Conservation (phyloP, 2,329 filamentous ascomycete species). For the Sclerotinia borealis region DNA sequence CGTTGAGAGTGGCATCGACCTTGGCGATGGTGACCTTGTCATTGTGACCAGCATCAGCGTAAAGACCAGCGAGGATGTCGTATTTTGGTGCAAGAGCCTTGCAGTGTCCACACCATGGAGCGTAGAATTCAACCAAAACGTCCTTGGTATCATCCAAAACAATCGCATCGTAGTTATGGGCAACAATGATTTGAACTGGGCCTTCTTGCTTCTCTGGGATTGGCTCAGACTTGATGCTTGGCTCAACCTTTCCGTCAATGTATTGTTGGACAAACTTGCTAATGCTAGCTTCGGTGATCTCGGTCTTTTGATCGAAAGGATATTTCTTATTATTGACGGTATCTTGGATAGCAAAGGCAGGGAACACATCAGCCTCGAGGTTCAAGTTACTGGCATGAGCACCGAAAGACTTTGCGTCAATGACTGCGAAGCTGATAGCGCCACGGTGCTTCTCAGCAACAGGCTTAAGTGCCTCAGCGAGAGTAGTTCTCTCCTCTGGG, state of each 20-base stretch:
- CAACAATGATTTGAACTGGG: constrained; percentile 80
- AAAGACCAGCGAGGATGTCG: constrained; percentile 78
- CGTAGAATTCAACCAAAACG: constrained; percentile 96
- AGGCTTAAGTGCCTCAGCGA: constrained; percentile 72
- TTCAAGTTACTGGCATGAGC: constrained; percentile 96
- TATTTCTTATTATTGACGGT: constrained; percentile 94
- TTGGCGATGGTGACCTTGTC: constrained; percentile 90
- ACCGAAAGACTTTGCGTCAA: constrained; percentile 89
- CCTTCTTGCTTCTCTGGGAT: constrained; percentile 91
- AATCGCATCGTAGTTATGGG: constrained; percentile 86
- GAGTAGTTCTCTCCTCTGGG: constrained; percentile 75
- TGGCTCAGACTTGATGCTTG: constrained; percentile 97
- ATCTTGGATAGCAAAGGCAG: constrained; percentile 96
- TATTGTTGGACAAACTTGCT: constrained; percentile 82
- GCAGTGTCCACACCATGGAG: constrained; percentile 99
- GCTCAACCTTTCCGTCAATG: constrained; percentile 78
- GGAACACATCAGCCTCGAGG: constrained; percentile 92
- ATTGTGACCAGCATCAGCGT: constrained; percentile 69
- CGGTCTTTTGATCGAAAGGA: constrained; percentile 80
- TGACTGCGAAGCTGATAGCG: constrained; percentile 94
- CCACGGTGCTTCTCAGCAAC: constrained; percentile 90
- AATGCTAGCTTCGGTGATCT: constrained; percentile 64
- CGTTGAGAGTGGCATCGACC: constrained; percentile 93
- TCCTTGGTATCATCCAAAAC: constrained; percentile 95
- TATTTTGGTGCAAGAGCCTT: constrained; percentile 96